These are phyloP conservation scores for Stagonosporopsis tanaceti DNA, from an alignment of 2,329 filamentous ascomycete genomes.

Conservation along the genomic window DNA sequence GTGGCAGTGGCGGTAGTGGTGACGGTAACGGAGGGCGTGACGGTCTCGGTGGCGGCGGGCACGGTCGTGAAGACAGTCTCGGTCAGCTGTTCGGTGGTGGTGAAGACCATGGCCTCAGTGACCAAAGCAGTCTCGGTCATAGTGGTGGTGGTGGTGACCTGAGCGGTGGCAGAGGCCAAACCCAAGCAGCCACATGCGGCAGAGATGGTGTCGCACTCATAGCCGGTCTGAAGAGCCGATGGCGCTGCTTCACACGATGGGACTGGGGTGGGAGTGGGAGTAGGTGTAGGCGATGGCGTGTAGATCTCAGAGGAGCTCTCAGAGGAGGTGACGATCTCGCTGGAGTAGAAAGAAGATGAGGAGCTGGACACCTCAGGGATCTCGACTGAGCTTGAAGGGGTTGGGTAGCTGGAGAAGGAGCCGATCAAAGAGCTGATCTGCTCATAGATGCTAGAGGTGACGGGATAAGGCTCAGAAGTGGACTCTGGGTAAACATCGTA, in stretches of 20 bases:
- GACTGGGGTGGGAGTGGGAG: constrained; percentile 9
- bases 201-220: constrained; percentile 13
- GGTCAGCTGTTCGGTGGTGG: constrained; percentile 8
- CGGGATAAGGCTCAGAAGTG: constrained; percentile 9
- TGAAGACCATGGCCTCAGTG: constrained; percentile 14
- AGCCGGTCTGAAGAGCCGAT: constrained; percentile 14
- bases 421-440: constrained; percentile 18
- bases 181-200: constrained; percentile 22
- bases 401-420: constrained; percentile 10
- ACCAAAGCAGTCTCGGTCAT: constrained; percentile 7
- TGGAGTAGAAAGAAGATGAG: constrained; percentile 7
- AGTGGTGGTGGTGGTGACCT: constrained; percentile 10
- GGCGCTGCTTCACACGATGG: constrained; percentile 21
- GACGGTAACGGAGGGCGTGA: constrained; percentile 17
- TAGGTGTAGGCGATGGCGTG: constrained; percentile 8
- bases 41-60: constrained; percentile 7
- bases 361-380: constrained; percentile 1
- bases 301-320: constrained; percentile 7
- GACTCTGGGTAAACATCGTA: constrained; percentile 14
- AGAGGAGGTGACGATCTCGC: constrained; percentile 10
- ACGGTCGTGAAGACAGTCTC: constrained; percentile 12
- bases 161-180: constrained; percentile 17
- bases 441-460: constrained; percentile 19
- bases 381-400: constrained; percentile 5
- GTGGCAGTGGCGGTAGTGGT: constrained; percentile 16